Base-by-base conservation (phyloP, 495 filamentous ascomycete genomes). In the Amniculicola lignicola region DNA sequence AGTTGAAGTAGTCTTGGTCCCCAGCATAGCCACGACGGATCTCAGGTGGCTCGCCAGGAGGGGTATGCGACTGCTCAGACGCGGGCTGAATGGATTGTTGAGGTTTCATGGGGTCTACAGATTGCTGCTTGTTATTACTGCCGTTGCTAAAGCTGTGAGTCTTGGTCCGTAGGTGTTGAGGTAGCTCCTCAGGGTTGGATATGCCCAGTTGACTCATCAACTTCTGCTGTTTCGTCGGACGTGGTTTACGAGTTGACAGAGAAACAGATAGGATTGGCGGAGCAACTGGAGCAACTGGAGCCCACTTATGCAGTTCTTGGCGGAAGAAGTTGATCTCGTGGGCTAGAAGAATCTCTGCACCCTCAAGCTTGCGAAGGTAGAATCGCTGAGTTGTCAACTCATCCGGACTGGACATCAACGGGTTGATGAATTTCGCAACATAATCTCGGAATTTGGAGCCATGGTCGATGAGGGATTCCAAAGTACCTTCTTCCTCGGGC, bases 321-420 rank as follows among this genome's bases (percentile, higher is more conserved):
- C 90, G 83, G 76, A 99, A 94, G 71, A 95, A 96, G 67, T 99
- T 99, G 6, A 90, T 96, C 71, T 99, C 93, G 49, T 85, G 85
- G 2, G 90, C 81, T 9, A 99, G 72, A 6, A 99, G 79, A 41
- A 99, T 91, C 68, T 99, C 93, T 11, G 93, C 94, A 7, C 93
- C 93, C 73, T 99, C 94, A 36, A 99, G 93, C 74, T 99, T 99
- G 40, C 93, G 88, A 25, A 99, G 79, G 60, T 96, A 96, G 73
- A 99, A 99, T n/a, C 95, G 84, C 73, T 96, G 84, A 0, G 85
- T 89, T 10, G 88, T 84, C 5, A 89, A 82, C 70, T 99, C 94
- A 57, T 90, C 87, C 6, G 85, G 82, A 1, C 88, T 95, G 10
- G 83, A 82, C 63, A 89, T 82, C 4, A 87, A 76, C 1, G 84